phyloP scores from a whole-genome alignment of 129 eudicot species.

The Chrysanthemum makinoi region DNA sequence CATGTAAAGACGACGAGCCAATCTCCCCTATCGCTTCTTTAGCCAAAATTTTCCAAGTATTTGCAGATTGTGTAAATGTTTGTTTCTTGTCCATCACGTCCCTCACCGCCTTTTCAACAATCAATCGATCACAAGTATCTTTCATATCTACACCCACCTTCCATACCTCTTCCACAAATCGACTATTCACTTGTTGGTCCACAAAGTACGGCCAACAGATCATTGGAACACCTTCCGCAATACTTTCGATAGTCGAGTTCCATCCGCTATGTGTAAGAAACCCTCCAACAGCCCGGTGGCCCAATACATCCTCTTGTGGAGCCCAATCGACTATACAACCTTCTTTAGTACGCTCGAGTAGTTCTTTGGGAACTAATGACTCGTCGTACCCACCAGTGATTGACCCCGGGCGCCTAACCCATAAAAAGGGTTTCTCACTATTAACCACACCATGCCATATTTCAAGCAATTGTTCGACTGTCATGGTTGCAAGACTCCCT shows the following conservation, averaged over 20 bases:
- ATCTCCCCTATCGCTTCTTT: neutral
- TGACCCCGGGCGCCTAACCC: slow-evolving; percentile 5
- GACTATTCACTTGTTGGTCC: slow-evolving; percentile 29
- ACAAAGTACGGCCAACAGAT: slow-evolving; percentile 23
- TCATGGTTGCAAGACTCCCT: neutral
- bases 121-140: slow-evolving; percentile 24
- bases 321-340: slow-evolving; percentile 23
- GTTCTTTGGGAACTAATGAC: slow-evolving; percentile 7
- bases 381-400: neutral
- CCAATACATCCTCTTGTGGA: slow-evolving; percentile 23
- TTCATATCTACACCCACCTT: slow-evolving; percentile 25
- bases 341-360: slow-evolving; percentile 8
- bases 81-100: slow-evolving; percentile 18
- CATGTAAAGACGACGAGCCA: slow-evolving; percentile 1
- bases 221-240: slow-evolving; percentile 25
- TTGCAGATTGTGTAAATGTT: slow-evolving; percentile 6
- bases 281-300: slow-evolving; percentile 17
- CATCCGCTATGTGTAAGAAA: slow-evolving; percentile 26
- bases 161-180: slow-evolving; percentile 26
- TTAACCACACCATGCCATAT: slow-evolving; percentile 6
- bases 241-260: slow-evolving; percentile 27
- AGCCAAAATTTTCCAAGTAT: slow-evolving; percentile 4
- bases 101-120: slow-evolving; percentile 20
- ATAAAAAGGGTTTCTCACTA: neutral
- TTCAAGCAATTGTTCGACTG: neutral